Evolutionary conservation across 768 basidiomycete species (phyloP), one percentile per base, ranked within the genome.

Genomic region (Gymnopilus junonius): DNA sequence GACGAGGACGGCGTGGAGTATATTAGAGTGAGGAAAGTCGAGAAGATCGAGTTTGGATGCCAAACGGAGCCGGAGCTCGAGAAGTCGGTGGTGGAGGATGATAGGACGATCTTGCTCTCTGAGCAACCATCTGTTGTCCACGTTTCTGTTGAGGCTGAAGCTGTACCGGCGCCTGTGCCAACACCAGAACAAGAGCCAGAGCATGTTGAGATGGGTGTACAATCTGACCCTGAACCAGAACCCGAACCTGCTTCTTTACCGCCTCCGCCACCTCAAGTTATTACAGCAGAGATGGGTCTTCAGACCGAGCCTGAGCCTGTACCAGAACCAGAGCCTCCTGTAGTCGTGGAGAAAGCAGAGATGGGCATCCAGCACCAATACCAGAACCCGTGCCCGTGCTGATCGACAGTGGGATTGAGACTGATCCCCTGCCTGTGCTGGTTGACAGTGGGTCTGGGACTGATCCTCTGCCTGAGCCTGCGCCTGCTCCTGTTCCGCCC

Each of bases 21-120:
- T 39, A 71, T 77, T 40, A 67, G 69, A 29, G 75, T 78, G 55
- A 77, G 76, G 63, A 81, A 83, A 61, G 76, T 78, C 11, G 84
- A 87, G 74, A 87, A 82, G 43, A 81, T 76, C 14, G 91, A 92
- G 58, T 83, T 84, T 59, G 86, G 80, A 15, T 88, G 86, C 67
- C 91, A 92, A 79, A 90, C 89, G 3, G 88, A 90, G 40, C 43
- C 43, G 8, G 43, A 46, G 20, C 20, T 20, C 5, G 29, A 92
- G 79, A 89, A 88, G 3, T 88, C 89, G 43, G 73, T 71, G 21
- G 45, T 69, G 8, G 71, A 73, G 45, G 71, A 74, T 12, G 70
- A 69, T 7, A 70, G 71, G 59, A 70, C 71, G 5, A 59, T 77
- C 1, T 70, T 78, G 20, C 70, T 76, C 34, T 69, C 74, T 42